Conservation (phyloP, 1,284 basidiomycete genomes). For the Jaminaea rosea region DNA sequence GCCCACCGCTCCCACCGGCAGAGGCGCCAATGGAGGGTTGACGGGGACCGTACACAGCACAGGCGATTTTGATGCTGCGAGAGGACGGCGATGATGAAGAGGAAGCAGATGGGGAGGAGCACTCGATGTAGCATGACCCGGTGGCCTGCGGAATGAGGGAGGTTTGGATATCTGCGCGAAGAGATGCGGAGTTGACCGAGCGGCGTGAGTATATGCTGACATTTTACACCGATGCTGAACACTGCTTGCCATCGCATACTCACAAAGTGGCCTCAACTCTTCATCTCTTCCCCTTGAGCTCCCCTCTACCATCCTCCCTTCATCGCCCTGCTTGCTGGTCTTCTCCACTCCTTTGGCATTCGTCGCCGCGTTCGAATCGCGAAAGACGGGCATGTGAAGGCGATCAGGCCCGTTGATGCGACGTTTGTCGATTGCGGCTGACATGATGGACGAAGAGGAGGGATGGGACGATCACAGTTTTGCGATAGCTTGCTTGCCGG, state of each 20-base stretch:
- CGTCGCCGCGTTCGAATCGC: not conserved
- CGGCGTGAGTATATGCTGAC: too few relatives aligned
- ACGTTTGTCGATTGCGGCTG: not conserved
- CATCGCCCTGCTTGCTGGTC: not conserved
- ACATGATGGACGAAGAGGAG: not conserved
- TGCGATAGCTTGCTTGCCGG: too few relatives aligned
- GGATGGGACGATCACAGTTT: too few relatives aligned
- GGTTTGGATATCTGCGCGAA: not conserved
- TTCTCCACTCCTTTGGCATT: not conserved
- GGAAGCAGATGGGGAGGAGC: too few relatives aligned
- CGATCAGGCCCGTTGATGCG: not conserved
- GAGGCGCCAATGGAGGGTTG: slow-evolving; percentile 51
- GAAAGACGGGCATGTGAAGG: not conserved
- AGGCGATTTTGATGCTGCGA: slow-evolving; percentile 84
- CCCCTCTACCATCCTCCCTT: not conserved
- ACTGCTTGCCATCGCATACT: not conserved
- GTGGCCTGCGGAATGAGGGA: slow-evolving; percentile 63
- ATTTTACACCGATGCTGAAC: too few relatives aligned
- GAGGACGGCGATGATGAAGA: too few relatives aligned
- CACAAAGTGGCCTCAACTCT: not conserved
- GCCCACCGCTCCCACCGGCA: slow-evolving; percentile 50
- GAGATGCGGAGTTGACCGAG: too few relatives aligned
- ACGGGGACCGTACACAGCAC: slow-evolving; percentile 92
- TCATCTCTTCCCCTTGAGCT: not conserved
- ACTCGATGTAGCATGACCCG: slow-evolving; percentile 90